Evolutionary conservation across 2,329 filamentous ascomycete genomes (phyloP), one percentile per base, ranked within the genome.

Genomic region (Neonectria hederae): DNA sequence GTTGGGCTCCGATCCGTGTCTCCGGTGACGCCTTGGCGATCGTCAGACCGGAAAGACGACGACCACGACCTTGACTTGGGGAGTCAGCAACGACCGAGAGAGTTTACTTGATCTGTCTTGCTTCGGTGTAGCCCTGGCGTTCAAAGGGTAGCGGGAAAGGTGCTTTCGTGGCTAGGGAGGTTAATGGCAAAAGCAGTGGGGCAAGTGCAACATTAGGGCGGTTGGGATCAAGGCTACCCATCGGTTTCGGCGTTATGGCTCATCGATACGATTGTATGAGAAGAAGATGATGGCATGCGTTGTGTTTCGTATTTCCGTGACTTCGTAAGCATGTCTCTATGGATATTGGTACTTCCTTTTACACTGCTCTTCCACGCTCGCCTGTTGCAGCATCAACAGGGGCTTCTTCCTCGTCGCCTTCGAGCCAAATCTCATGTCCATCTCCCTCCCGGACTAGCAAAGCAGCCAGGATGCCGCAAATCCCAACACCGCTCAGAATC

Each of bases 401-500:
- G 5, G 52, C 22, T 21, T 76, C 74, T 32, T 85, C 84, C 28
- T 86, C 83, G 66, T 90, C 89, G 0, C 88, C 89, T 28, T 89
- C 86, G 2, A 91, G 74, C 81, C 87, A 82, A 49, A 91, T 86
- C 75, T 90, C 89, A 74, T 90, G 88, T 0, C 89, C 89, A 70
- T 89, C 80, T 0, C 89, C 88, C 68, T 91, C 89, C 55, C 78
- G 79, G 9, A 90, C 85, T 63, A 85, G 83, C 69, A 83, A 82
- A 57, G 86, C 89, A 5, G 84, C 83, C 5, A 85, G 63, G 19
- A 83, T 75, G 0, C 84, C 86, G 22, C 80, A 76, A 0, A 86
- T 66, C 0, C 86, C 86, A 8, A 88, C 78, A 3, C 77, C 76
- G 11, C 81, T 82, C 43, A 90, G 73, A 0, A 80, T 79, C 87